These are phyloP conservation scores for Fusarium multiceps DNA, from an alignment of 2,329 filamentous ascomycete genomes.

Conservation along the genomic window DNA sequence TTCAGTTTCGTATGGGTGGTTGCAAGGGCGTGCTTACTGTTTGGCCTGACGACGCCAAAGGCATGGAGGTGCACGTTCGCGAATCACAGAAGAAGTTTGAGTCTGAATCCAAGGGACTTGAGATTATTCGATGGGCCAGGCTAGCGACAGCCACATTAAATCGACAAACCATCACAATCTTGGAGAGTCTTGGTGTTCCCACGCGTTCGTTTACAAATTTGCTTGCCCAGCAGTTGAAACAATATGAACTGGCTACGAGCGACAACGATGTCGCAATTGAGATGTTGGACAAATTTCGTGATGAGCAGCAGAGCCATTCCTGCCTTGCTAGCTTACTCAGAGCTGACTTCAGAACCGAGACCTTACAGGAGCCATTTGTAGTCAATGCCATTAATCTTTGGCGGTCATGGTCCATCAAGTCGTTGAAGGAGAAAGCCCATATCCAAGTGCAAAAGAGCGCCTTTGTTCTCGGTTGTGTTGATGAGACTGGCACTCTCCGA, in stretches of 20 bases:
- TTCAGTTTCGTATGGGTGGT: constrained; percentile 92
- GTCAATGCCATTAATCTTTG: constrained; percentile 83
- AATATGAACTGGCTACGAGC: constrained; percentile 76
- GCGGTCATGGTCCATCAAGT: constrained; percentile 89
- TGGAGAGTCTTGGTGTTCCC: constrained; percentile 80
- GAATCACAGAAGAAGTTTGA: constrained; percentile 90
- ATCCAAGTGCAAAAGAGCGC: constrained; percentile 85
- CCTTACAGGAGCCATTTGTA: constrained; percentile 79
- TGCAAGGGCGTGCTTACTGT: constrained; percentile 89
- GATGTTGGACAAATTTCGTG: constrained; percentile 79
- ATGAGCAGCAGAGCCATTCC: constrained; percentile 85
- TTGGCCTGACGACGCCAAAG: constrained; percentile 74
- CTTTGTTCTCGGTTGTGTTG: constrained; percentile 87
- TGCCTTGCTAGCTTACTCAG: constrained; percentile 79
- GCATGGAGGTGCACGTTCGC: constrained; percentile 79
- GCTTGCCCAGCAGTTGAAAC: constrained; percentile 72
- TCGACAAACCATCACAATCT: constrained; percentile 87
- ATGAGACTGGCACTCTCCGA: constrained; percentile 81
- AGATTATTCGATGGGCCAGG: constrained; percentile 85
- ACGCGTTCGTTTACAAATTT: constrained; percentile 74
- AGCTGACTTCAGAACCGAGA: constrained; percentile 78
- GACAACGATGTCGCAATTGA: constrained; percentile 72
- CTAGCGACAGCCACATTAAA: constrained; percentile 85
- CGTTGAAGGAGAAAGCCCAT: constrained; percentile 91
- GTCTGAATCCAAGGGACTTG: constrained; percentile 75